A percentile compares a stretch with the other conserved stretches of the same genome.
phyloP scores from a whole-genome alignment of 495 filamentous ascomycete genomes.

The Penicillium malachiteum region DNA sequence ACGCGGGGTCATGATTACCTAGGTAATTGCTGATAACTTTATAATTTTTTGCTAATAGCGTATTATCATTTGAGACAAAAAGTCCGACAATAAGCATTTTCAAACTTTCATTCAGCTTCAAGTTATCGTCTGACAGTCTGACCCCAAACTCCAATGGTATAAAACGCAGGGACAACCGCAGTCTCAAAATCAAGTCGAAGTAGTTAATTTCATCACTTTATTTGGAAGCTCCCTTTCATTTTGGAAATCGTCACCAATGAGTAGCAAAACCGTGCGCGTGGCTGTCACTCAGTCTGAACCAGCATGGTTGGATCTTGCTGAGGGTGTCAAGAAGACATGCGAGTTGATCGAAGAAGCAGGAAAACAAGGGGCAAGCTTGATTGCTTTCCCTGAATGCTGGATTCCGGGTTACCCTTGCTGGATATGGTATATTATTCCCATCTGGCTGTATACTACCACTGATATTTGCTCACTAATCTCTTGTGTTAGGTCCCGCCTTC shows the following conservation, averaged over 20 bases:
- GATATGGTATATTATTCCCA: constrained; percentile 45
- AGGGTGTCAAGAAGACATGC: constrained; percentile 49
- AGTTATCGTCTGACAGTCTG: too few relatives aligned
- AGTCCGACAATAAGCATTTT: background rate
- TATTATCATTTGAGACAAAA: background rate
- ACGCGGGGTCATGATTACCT: too few relatives aligned
- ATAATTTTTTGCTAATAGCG: too few relatives aligned
- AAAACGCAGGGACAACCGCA: too few relatives aligned
- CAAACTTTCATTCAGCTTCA: too few relatives aligned
- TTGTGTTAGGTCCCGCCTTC: constrained; percentile 36
- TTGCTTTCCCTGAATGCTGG: constrained; percentile 47
- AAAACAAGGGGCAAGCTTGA: constrained; percentile 44
- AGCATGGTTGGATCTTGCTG: constrained; percentile 52
- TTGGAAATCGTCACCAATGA: too few relatives aligned
- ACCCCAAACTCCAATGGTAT: too few relatives aligned
- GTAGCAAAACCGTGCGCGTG: constrained; percentile 27
- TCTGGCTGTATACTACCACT: background rate
- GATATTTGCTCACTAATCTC: background rate
- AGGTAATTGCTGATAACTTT: too few relatives aligned
- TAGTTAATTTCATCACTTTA: too few relatives aligned
- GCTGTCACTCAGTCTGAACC: constrained; percentile 54
- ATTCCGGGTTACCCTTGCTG: constrained; percentile 40
- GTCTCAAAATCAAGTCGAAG: too few relatives aligned
- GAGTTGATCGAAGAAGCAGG: constrained; percentile 53
- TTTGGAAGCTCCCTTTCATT: too few relatives aligned